Evolutionary conservation across 2,329 filamentous ascomycete species (phyloP).

Genomic region (Talaromyces sp.): DNA sequence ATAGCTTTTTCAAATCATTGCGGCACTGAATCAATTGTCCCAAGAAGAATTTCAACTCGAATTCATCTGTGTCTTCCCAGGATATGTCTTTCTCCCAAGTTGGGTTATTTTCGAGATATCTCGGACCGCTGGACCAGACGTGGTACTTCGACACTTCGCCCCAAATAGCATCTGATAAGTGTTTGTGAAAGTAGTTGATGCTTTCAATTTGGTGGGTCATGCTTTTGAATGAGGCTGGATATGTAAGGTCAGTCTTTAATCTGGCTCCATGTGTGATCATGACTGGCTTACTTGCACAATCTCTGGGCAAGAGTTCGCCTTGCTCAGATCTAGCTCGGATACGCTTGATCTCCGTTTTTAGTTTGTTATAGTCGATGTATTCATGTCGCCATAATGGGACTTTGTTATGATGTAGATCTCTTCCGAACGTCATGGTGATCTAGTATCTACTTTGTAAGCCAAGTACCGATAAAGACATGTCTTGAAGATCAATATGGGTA

Average conservation of each 20-base stretch:
- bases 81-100: neutral
- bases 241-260: neutral
- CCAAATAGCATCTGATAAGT: neutral
- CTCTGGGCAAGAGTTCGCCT: neutral
- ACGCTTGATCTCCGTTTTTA: conserved; percentile 3
- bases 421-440: neutral
- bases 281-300: neutral
- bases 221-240: neutral
- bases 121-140: neutral
- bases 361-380: conserved; percentile 1
- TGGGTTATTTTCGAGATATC: neutral
- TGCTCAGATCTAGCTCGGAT: neutral
- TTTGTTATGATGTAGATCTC: neutral
- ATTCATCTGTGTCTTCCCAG: neutral
- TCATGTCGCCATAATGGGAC: neutral
- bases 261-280: neutral
- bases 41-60: neutral
- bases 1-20: neutral
- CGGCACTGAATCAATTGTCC: neutral
- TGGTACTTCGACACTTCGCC: neutral
- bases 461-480: neutral
- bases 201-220: neutral
- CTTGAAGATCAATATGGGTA: neutral
- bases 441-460: neutral
- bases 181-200: neutral